Percentiles rank a stretch among this genome's conserved stretches.
These are phyloP conservation scores for Neurospora sp. DNA, from an alignment of 495 filamentous ascomycete genomes.

Conservation along the genomic window DNA sequence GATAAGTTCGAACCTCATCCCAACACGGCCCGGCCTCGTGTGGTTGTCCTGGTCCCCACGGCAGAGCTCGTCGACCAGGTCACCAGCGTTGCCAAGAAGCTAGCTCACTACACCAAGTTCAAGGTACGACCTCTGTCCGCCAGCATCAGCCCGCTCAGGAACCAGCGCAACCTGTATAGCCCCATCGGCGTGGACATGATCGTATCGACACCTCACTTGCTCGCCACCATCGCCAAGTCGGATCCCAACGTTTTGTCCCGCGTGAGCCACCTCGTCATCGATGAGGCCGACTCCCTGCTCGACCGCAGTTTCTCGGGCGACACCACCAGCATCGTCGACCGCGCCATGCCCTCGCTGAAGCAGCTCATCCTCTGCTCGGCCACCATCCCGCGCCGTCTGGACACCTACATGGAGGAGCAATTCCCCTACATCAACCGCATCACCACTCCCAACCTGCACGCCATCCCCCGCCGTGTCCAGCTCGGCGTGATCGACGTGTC, in stretches of 20 bases:
- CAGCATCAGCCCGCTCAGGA: slow-evolving; percentile 61
- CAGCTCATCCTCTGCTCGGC: slow-evolving; percentile 95
- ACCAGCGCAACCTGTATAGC: slow-evolving; percentile 74
- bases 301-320: slow-evolving; percentile 82
- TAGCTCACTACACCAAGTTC: slow-evolving; percentile 77
- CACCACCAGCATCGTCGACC: slow-evolving; percentile 72
- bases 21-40: slow-evolving; percentile 65
- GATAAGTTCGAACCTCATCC: slow-evolving; percentile 53
- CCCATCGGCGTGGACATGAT: slow-evolving; percentile 76
- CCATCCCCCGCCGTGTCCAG: slow-evolving; percentile 89
- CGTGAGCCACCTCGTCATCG: slow-evolving; percentile 76
- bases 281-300: slow-evolving; percentile 92
- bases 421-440: slow-evolving; percentile 78
- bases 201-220: slow-evolving; percentile 78
- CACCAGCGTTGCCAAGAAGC: slow-evolving; percentile 60
- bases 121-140: slow-evolving; percentile 73
- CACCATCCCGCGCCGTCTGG: slow-evolving; percentile 83
- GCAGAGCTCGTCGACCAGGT: slow-evolving; percentile 90
- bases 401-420: slow-evolving; percentile 64
- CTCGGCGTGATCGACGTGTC: slow-evolving; percentile 87
- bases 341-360: slow-evolving; percentile 61
- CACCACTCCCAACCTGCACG: slow-evolving; percentile 89
- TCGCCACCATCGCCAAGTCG: slow-evolving; percentile 71
- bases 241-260: slow-evolving; percentile 84
- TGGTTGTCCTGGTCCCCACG: slow-evolving; percentile 84